Evolutionary conservation across 2,329 filamentous ascomycete genomes (phyloP).

Genomic region (Aspergillus sergii): DNA sequence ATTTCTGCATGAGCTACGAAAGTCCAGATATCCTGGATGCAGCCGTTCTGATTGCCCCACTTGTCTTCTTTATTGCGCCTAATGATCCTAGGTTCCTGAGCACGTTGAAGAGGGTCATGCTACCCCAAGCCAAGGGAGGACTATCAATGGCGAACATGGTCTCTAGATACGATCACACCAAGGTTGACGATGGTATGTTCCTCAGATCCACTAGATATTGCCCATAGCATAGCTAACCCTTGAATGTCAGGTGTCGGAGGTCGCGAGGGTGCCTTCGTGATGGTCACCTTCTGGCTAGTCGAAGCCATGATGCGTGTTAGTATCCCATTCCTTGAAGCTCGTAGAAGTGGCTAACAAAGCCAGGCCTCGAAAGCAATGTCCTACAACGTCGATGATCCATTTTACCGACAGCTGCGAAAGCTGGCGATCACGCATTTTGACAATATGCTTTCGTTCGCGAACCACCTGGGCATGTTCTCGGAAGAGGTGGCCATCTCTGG

Average conservation of each 20-base stretch:
- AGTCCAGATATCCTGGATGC: conserved; percentile 70
- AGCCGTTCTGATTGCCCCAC: background rate
- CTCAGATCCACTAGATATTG: fast-evolving
- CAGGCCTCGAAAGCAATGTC: background rate
- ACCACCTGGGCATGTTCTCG: conserved; percentile 77
- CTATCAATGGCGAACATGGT: background rate
- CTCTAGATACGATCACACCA: background rate
- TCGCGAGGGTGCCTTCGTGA: background rate
- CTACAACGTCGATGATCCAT: background rate
- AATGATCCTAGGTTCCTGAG: background rate
- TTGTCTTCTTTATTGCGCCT: background rate
- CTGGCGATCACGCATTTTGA: conserved; percentile 69
- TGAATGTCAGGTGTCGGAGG: background rate
- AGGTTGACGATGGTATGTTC: background rate
- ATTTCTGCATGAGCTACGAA: conserved; percentile 78
- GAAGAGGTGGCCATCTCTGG: conserved; percentile 76
- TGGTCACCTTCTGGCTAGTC: background rate
- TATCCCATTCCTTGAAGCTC: background rate
- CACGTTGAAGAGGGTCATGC: background rate
- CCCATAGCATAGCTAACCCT: fast-evolving
- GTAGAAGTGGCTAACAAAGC: background rate
- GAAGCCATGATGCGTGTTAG: background rate
- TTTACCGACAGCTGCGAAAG: background rate
- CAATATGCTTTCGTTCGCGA: conserved; percentile 75
- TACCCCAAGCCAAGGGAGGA: background rate